Evolutionary conservation across 2,329 filamentous ascomycete genomes (phyloP), one percentile per base, ranked within the genome.

Genomic region (Elsinoe arachidis): DNA sequence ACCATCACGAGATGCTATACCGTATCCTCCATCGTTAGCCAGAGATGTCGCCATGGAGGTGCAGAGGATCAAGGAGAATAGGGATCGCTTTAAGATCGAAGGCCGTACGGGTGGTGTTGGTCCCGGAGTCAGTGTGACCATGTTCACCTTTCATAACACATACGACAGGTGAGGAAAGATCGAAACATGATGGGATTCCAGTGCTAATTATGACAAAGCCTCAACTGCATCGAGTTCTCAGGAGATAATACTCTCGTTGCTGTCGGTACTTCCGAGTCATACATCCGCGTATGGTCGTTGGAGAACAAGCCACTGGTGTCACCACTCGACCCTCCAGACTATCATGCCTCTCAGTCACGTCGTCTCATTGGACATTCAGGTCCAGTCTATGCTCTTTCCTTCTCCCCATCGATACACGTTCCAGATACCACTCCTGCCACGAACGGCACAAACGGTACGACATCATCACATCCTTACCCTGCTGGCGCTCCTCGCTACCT

Each of bases 111-210:
- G 90, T 14, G 92, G 91, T 7, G 81, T 91, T 53, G 90, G 91
- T 12, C 83, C 90, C 56, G 85, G 85, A 23, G 79, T 96, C 59
- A 95, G 90, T 66, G 86, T 95, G 21, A 93, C 89, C 76, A 97
- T 97, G 88, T 96, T 95, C 70, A 99, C 93, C 0, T 96, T 97
- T 68, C 93, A 99, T 76, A 99, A 99, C 71, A 95, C 89, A 0
- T 85, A 90, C 61, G 90, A 95, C 71, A 87, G 84, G 89, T 91
- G 15, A 56, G 41, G 74, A 76, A 30, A 30, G 26, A 9, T 30
- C 26, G 26, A 5, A 7, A 9, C 26, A 5, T 30, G 7, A 7
- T 30, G 26, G 26, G 7, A 9, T 5, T 5, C 9, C 26, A 30
- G 26, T 9, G 9, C 26, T 30, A 30, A 30, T 9, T 3, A 30